Base-by-base conservation (phyloP, 2,329 filamentous ascomycete species). In the Penicillium fuscoglaucum region DNA sequence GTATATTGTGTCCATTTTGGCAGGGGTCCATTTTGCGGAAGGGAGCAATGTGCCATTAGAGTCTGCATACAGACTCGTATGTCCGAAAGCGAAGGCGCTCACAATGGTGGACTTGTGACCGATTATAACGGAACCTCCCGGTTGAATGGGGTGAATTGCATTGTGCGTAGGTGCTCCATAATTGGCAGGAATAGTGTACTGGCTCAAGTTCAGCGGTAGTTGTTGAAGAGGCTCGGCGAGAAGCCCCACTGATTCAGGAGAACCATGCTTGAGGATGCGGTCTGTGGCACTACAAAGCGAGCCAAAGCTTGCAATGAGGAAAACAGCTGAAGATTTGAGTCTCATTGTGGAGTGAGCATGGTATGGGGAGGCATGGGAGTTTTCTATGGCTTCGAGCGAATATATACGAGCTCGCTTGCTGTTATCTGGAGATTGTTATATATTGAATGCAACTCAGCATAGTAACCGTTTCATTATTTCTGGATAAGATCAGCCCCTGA, bases 1-100 rank as follows among this genome's bases (percentile, higher is more conserved):
- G 60, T 76, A 76, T n/a, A 77, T 69, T 3, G 73, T 76, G 52
- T 76, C 70, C 4, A 70, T 33, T 0, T 65, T 68, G 9, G 73
- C 62, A 15, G 66, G 63, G 52, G 72, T 68, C 55, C 72, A 70
- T 33, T 68, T 52, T 6, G 45, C 1, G 1, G 13, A 6, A 5
- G 68, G 65, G 7, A 76, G 65, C 10, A 61, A 43, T 2, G 68
- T 71, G 37, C 74, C 31, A 33, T 33, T 70, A 41, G 65, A 68
- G 46, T 70, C 62, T 28, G 70, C 69, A 52, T 72, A 68, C 17
- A 66, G 37, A 28, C 48, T 60, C 6, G 48, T 45, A 39, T 68
- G 59, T 9, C 12, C 31, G 13, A 66, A 64, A 8, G 66, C 64
- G 28, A 68, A 67, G 19, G 61, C 33, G 33, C 64, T 68, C 37